Base-by-base conservation (phyloP, 2,329 filamentous ascomycete genomes). In the Lasiodiplodia gonubiensis region DNA sequence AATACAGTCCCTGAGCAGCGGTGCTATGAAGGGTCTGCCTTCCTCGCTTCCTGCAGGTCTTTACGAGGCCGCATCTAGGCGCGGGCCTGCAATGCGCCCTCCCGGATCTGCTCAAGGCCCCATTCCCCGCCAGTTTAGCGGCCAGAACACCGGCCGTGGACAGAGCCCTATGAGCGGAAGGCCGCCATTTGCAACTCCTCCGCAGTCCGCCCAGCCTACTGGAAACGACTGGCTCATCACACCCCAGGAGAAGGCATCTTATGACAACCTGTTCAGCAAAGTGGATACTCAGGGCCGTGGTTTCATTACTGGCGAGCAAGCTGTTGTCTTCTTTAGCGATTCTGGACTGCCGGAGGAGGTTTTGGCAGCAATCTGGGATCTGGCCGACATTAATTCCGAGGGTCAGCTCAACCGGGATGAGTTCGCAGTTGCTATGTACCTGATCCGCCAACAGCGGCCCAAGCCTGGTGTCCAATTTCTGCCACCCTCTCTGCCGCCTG, bases 371-470 rank as follows among this genome's bases (percentile, higher is more conserved):
- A 97, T 99, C 70, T 99, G 95, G 95, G 95, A 99, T 77, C 87
- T 99, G 35, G 91, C 95, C 16, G 95, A 99, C 79, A 93, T 97
- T 79, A 93, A 92, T 75, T 95, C 93, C 8, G 91, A 94, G 72
- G 95, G 95, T 12, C 90, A 91, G 67, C 83, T 99, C 67, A 93
- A 86, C 55, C 89, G 88, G 72, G 95, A 99, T 72, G 94, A 97
- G 73, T 99, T 99, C 76, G 93, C 95, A 0, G 93, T 99, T 55
- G 94, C 95, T 64, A 97, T 99, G 94, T 96, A 96, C 76, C 85
- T 99, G 61, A 97, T 99, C 73, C 88, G 94, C 69, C 92, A 97
- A 77, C 94, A 97, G 77, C 87, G 94, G 65, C 66, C 66, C 21
- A 91, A 86, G 70, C 90, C 89, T 70, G 88, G 88, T 67, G 88